Base-by-base conservation (phyloP, 2,329 filamentous ascomycete genomes). In the Aureobasidium sp. region DNA sequence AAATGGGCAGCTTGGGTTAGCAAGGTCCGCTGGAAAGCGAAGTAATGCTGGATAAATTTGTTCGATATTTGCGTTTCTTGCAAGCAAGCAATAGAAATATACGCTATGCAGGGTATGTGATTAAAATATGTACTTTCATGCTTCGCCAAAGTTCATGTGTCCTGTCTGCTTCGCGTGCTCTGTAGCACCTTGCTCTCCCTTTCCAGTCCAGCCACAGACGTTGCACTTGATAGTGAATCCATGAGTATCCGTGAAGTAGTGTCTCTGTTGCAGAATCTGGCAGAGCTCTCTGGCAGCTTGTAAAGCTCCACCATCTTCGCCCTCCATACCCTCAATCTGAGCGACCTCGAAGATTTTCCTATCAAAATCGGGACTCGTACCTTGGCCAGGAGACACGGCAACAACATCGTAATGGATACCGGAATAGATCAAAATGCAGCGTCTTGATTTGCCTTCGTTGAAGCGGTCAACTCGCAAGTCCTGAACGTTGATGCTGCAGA, bases 391-490 rank as follows among this genome's bases (percentile, higher is more conserved):
- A 21, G 85, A 86, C 66, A 96, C 84, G 0, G 89, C 91, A 63
- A 97, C 87, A 7, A 90, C 87, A 74, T 97, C 93, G 75, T 97
- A 97, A 73, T 97, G 92, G 55, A 97, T 94, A 3, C 91, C 91
- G 0, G 89, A 93, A 75, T 96, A 97, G 0, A 96, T 86, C 29
- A 97, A 78, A 30, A 96, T 85, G 69, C 90, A 92, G 7, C 90
- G 82, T 44, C 81, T 83, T 37, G 77, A 73, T 59, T 83, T 83
- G 1, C 85, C 85, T 70, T 94, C 89, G 66, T 95, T 95, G 75
- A 93, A 95, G 5, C 83, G 83, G 68, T 91, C 87, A 6, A 90
- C 79, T 13, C 85, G 76, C 13, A 85, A 73, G 42, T 84, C 82
- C 68, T 87, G 81, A 3, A 96, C 90, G 71, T 96, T 91, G 65